Base-by-base conservation (phyloP, 352 stramenopile genomes). In the Phytophthora litchii region DNA sequence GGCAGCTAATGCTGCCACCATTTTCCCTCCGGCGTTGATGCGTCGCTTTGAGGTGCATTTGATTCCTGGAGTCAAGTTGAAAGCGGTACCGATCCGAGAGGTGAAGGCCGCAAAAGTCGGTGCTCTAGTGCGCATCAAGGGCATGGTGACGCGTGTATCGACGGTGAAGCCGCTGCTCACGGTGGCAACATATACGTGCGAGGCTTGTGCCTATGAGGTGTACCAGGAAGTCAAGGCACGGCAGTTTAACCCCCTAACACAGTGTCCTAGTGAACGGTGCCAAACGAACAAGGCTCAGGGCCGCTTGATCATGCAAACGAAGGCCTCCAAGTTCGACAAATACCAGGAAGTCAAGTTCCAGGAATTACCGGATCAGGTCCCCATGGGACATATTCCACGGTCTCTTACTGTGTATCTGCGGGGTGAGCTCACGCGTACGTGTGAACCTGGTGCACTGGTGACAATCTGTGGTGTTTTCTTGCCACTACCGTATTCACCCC, bases 301-400 rank as follows among this genome's bases (percentile, higher is more conserved):
- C 0, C 79, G 85, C 1, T 57, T 99, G 21, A 75, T 98, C 34
- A 74, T 99, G 55, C 97, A 99, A 73, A 99, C 97, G 0, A 94
- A 98, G 42, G 97, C 96, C 3, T 98, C 86, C 64, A 99, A 99
- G 66, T 99, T 99, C 70, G 84, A 98, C 59, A 99, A 99, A 59
- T 99, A 98, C 73, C 98, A 99, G 67, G 97, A 99, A 74, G 71
- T 99, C 12, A 98, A 98, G 66, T 91, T 99, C 51, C 98, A 99
- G 64, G 86, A 94, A 42, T 66, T 93, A 10, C 86, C 86, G 0
- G 83, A 96, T 63, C 88, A 96, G 51, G 97, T 99, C 20, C 98
- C 98, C 3, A 98, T 99, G 81, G 98, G 98, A 38, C 96, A 99
- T 71, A 97, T 99, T 44, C 98, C 98, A 9, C 78, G 97, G 5